Conservation (phyloP, 2,329 filamentous ascomycete genomes). For the Fusarium floridanum region DNA sequence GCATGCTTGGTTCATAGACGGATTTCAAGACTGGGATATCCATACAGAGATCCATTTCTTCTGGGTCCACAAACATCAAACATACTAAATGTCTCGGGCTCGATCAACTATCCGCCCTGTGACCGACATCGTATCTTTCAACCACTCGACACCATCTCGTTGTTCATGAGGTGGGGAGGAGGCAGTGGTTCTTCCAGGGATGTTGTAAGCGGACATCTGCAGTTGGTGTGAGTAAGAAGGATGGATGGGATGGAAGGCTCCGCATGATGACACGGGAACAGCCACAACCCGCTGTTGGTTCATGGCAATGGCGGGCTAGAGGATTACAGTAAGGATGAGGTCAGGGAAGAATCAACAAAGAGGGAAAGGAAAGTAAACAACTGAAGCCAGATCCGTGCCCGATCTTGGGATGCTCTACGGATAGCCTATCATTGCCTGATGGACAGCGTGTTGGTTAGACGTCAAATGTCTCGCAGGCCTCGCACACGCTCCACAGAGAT, state of each 20-base stretch:
- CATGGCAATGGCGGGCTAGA: not conserved
- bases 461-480: conserved; percentile 12
- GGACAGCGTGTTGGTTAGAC: conserved; percentile 4
- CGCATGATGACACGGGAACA: conserved; percentile 4
- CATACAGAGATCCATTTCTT: not conserved
- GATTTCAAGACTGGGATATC: not conserved
- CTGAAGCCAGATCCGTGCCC: not conserved
- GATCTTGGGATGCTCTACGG: not conserved
- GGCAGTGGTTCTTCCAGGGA: conserved; percentile 7
- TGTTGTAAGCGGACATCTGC: conserved; percentile 8
- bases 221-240: conserved; percentile 1
- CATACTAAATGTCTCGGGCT: not conserved
- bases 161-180: conserved; percentile 18
- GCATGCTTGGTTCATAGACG: not conserved
- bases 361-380: not conserved
- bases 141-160: conserved; percentile 8
- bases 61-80: not conserved
- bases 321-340: not conserved
- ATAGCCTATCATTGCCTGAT: conserved; percentile 9
- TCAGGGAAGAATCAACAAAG: not conserved
- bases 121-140: not conserved
- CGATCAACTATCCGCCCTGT: not conserved
- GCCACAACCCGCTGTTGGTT: conserved; percentile 3
- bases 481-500: conserved; percentile 5
- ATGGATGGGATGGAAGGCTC: not conserved